Percentiles rank a stretch among this genome's conserved stretches.
Evolutionary conservation across 2,329 filamentous ascomycete genomes (phyloP).

Genomic region (Aschersonia sp.): DNA sequence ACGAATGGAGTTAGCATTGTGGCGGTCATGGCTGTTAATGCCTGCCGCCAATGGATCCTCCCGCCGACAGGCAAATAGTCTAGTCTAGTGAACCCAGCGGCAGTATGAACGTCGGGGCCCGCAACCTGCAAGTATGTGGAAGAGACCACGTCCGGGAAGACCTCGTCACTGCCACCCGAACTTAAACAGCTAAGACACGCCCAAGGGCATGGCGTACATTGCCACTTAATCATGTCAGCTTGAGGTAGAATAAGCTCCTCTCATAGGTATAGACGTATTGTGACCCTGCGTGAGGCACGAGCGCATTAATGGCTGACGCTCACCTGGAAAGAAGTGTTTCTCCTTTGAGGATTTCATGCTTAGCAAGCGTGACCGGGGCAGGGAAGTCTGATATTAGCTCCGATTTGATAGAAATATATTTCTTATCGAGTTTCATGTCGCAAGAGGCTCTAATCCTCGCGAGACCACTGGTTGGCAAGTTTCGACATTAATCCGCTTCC

Average conservation of each 20-base stretch:
- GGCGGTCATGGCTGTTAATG: too few species aligned
- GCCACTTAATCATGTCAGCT: neutral
- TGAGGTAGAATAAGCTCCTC: neutral
- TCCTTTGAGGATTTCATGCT: neutral
- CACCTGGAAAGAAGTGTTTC: neutral
- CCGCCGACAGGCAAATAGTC: too few species aligned
- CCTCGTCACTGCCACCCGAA: too few species aligned
- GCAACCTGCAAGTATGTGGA: too few species aligned
- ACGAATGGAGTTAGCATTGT: too few species aligned
- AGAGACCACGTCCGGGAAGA: too few species aligned
- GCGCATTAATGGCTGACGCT: neutral
- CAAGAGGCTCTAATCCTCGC: neutral
- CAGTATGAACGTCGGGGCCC: too few species aligned
- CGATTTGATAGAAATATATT: neutral
- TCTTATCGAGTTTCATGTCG: neutral
- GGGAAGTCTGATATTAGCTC: too few species aligned
- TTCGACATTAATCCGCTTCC: neutral
- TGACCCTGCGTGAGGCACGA: neutral
- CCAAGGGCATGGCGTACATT: too few species aligned
- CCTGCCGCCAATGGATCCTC: too few species aligned
- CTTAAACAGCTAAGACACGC: too few species aligned
- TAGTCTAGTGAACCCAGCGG: too few species aligned
- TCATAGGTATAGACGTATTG: conserved; percentile 1
- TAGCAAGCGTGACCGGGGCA: neutral
- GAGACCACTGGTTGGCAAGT: neutral